Base-by-base conservation (phyloP, 169 alveolate species). In the Plasmodium falciparum region DNA sequence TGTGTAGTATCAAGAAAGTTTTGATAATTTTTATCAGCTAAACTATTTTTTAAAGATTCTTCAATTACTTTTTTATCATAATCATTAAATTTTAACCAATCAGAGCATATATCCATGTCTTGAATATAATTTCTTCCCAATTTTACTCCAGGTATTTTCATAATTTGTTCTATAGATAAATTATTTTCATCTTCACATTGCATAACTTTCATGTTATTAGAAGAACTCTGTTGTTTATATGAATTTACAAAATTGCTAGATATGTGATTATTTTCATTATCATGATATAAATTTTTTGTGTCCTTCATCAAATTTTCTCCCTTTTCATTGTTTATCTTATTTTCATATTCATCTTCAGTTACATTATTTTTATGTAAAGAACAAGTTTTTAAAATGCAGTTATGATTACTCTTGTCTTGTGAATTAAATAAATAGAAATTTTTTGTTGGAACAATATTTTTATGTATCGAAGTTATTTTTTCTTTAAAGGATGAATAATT, bases 71-170 rank as follows among this genome's bases (percentile, higher is more conserved):
- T 58, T 50, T 83, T 54, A 49, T 83, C 91, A 69, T 83, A 83
- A 47, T 83, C 83, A 61, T 83, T 83, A 69, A 69, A 67, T 20
- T 54, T 70, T 0, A 70, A 73, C 91, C 91, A 83, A 61, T 83
- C 91, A 12, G 91, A 69, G 22, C 91, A 83, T 58, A 83, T 70
- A 15, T 83, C 73, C 22, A 83, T 49, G 47, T 58, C 91, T 69
- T 83, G 91, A 20, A 83, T 54, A 73, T 83, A 83, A 29, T 83
- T 83, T 29, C 67, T 83, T 6, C 91, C 91, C 56, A 83, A 58
- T 39, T 83, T 56, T 13, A 83, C 83, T 11, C 91, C 91, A 54
- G 91, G 91, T 43, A 83, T 83, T 54, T 83, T 83, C 91, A 83
- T 66, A 54, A 83, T 39, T 12, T 83, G 74, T 15, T 83, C 91